These are phyloP conservation scores for Vigna radiata DNA, from an alignment of 306 rosid species.

Conservation along the genomic window DNA sequence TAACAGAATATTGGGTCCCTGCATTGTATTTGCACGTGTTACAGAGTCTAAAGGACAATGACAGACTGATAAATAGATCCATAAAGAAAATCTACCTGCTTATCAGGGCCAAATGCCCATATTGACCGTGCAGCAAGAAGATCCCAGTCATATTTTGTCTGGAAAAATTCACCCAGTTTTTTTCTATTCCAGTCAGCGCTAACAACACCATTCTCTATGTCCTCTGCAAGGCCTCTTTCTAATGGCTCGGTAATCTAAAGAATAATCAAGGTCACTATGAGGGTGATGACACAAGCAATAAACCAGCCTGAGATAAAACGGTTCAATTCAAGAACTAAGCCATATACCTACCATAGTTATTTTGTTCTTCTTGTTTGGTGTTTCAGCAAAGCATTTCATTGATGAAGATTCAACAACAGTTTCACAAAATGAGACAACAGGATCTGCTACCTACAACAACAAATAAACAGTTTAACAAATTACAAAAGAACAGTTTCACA, in stretches of 20 bases:
- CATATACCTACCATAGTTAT: constrained; percentile 82
- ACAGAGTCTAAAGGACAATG: neutral
- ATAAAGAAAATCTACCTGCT: constrained; percentile 66
- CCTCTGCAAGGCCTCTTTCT: constrained; percentile 98
- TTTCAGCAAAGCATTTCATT: constrained; percentile 99
- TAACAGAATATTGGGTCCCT: constrained; percentile 96
- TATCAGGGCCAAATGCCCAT: constrained; percentile 99
- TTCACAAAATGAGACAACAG: constrained; percentile 97
- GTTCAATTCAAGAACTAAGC: neutral
- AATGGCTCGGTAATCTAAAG: constrained; percentile 92
- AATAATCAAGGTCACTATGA: constrained; percentile 23
- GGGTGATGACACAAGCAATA: constrained; percentile 11
- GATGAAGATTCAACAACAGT: constrained; percentile 99
- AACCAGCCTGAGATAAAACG: neutral
- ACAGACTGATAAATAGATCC: neutral
- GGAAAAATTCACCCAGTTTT: constrained; percentile 93
- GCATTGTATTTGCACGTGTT: constrained; percentile 41
- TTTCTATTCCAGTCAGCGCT: constrained; percentile 94
- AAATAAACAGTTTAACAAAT: constrained; percentile 42
- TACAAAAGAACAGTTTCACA: constrained; percentile 17
- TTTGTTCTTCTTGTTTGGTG: constrained; percentile 97
- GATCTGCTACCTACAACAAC: constrained; percentile 86
- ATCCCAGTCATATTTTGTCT: constrained; percentile 95
- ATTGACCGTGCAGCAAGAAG: constrained; percentile 97
- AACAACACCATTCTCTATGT: constrained; percentile 94